Evolutionary conservation across 805 yeast genomes (phyloP).

Genomic region (Phaffomyces antillensis): DNA sequence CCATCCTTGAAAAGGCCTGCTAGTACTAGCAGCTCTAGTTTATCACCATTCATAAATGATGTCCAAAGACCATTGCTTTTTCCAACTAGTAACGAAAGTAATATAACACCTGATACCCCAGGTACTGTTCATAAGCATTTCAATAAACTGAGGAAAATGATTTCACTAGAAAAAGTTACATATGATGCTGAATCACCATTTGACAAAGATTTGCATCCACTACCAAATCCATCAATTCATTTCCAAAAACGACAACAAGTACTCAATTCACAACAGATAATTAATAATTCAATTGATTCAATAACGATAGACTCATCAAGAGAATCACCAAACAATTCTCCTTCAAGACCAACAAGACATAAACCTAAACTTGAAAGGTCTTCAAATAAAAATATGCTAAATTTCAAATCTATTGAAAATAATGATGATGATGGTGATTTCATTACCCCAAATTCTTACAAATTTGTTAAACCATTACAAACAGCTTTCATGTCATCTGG

Average conservation of each 20-base stretch:
- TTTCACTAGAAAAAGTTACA: conserved; percentile 16
- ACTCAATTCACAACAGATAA: background rate
- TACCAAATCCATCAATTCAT: conserved; percentile 24
- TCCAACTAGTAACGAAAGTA: conserved; percentile 9
- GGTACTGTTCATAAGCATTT: conserved; percentile 21
- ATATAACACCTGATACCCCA: conserved; percentile 19
- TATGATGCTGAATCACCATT: conserved; percentile 18
- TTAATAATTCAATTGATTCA: background rate
- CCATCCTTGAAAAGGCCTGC: conserved; percentile 23
- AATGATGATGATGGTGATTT: conserved; percentile 20
- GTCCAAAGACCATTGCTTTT: conserved; percentile 19
- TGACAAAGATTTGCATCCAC: conserved; percentile 17
- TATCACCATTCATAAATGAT: conserved; percentile 24
- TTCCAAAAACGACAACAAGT: conserved; percentile 4
- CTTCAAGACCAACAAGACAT: conserved; percentile 28
- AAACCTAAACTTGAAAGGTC: conserved; percentile 14
- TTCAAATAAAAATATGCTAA: conserved; percentile 7
- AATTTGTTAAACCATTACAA: conserved; percentile 75
- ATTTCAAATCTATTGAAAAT: conserved; percentile 4
- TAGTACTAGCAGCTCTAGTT: conserved; percentile 18
- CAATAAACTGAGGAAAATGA: conserved; percentile 24
- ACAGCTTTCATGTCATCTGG: conserved; percentile 79
- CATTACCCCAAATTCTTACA: conserved; percentile 50
- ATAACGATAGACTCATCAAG: conserved; percentile 3
- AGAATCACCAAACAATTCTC: conserved; percentile 24